Evolutionary conservation across 148 eudicot species (phyloP), one percentile per base, ranked within the genome.

Genomic region (Camellia granthamiana): DNA sequence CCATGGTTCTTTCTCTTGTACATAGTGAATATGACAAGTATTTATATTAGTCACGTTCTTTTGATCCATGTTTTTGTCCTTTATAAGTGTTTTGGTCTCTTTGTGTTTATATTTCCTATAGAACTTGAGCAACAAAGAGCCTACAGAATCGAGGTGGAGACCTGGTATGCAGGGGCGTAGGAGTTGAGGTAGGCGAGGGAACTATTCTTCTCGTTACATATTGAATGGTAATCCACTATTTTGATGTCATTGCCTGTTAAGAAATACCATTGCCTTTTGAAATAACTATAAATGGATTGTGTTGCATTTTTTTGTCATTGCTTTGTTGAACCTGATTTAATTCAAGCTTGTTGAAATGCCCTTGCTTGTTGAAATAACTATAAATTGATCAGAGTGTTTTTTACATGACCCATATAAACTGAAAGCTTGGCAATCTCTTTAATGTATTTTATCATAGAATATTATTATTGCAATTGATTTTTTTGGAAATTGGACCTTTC

Each of bases 131-230:
- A 81, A 59, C 81, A 84, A 84, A 76, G 92, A 87, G 68, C 59
- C 80, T 23, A 87, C 78, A 52, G 90, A 90, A 69, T 74, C 82
- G 63, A 85, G 84, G 81, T 82, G 90, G 88, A 89, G 74, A 19
- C 62, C 85, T 46, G 90, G 90, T 64, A 88, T 81, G 78, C 85
- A 86, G 71, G 87, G 87, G 59, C 83, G 90, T 69, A 85, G 89
- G 76, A 79, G 82, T 77, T 85, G 90, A 82, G 92, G 87, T 81
- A 91, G 91, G 64, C 87, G 88, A 69, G 92, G 88, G 61, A 88
- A 80, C 69, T 73, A 80, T 79, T 66, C n/a, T n/a, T n/a, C 88
- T 84, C 89, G 86, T 79, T 54, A 76, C 68, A 76, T 79, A 43
- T 73, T 74, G 54, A 84, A 82, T 72, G 91, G 92, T 86, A 85